A percentile compares a stretch with the other conserved stretches of the same genome.
Conservation (phyloP, 768 basidiomycete species). For the Mycena floridula region DNA sequence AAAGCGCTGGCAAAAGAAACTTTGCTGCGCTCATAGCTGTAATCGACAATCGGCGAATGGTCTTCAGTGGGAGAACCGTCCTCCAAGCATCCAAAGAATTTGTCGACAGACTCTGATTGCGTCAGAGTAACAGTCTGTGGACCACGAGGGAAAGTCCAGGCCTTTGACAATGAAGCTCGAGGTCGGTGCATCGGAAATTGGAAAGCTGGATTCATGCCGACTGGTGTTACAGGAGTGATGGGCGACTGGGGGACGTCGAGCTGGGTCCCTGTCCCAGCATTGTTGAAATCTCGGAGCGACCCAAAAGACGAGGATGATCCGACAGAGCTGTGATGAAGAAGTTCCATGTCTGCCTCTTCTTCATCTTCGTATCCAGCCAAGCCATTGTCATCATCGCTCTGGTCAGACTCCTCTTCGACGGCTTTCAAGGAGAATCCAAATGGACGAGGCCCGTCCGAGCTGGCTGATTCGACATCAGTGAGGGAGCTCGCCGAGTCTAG, state of each 20-base stretch:
- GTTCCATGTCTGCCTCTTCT: conserved; percentile 46
- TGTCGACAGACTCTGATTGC: conserved; percentile 39
- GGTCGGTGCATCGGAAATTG: conserved; percentile 17
- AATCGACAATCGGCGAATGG: conserved; percentile 39
- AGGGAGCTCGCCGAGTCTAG: conserved; percentile 59
- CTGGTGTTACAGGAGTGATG: conserved; percentile 13
- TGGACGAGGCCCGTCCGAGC: conserved; percentile 30
- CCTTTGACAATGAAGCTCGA: conserved; percentile 49
- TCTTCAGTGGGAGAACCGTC: conserved; percentile 31
- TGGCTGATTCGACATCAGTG: conserved; percentile 75
- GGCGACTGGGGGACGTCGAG: conserved; percentile 20
- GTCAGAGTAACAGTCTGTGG: conserved; percentile 10
- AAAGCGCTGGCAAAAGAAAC: conserved; percentile 52
- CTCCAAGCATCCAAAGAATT: conserved; percentile 72
- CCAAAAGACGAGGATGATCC: conserved; percentile 46
- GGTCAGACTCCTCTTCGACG: conserved; percentile 51
- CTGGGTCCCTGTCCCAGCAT: conserved; percentile 18
- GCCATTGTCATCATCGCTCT: conserved; percentile 45
- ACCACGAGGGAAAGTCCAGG: conserved; percentile 61
- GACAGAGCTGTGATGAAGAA: conserved; percentile 32
- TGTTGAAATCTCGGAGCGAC: conserved; percentile 45
- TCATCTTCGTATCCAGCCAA: conserved; percentile 69
- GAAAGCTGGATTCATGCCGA: conserved; percentile 14
- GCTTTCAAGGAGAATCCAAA: conserved; percentile 45
- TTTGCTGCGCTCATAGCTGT: conserved; percentile 52